phyloP scores from a whole-genome alignment of 2,329 filamentous ascomycete genomes.

The Diaporthe aspalathi region DNA sequence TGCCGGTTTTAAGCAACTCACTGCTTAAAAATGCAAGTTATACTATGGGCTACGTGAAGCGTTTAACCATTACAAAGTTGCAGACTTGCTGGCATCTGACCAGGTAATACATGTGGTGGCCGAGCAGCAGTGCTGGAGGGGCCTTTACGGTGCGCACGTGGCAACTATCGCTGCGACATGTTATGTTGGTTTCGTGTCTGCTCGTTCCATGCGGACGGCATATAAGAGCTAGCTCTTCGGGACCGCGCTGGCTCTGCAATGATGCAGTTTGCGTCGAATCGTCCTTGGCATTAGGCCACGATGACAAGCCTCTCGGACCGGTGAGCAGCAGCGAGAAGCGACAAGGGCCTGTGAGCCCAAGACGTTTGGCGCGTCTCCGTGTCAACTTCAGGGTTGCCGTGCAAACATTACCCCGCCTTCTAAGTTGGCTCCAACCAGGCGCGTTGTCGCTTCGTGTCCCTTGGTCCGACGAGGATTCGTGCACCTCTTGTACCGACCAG shows the following conservation, averaged over 20 bases:
- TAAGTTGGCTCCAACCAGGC: not conserved
- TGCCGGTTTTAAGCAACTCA: not conserved
- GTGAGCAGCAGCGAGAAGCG: conserved; percentile 11
- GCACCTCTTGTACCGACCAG: not conserved
- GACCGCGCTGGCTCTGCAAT: not conserved
- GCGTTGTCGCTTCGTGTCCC: not conserved
- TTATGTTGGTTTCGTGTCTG: too few relatives aligned
- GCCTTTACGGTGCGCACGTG: not conserved
- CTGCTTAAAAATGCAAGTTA: not conserved
- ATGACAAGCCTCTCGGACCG: not conserved
- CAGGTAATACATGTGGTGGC: not conserved
- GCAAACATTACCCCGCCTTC: not conserved
- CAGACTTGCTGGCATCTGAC: not conserved
- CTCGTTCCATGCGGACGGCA: not conserved
- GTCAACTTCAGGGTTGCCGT: not conserved
- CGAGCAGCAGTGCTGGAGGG: not conserved
- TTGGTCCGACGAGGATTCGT: not conserved
- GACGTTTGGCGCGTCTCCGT: not conserved
- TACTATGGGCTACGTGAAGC: not conserved
- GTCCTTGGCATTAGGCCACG: not conserved
- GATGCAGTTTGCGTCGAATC: not conserved
- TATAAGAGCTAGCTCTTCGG: not conserved
- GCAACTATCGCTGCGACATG: not conserved
- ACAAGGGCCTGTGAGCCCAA: not conserved
- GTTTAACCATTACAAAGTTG: not conserved